A percentile compares a stretch with the other conserved stretches of the same genome.
Conservation (phyloP, 768 basidiomycete genomes). For the Cyathus striatus region DNA sequence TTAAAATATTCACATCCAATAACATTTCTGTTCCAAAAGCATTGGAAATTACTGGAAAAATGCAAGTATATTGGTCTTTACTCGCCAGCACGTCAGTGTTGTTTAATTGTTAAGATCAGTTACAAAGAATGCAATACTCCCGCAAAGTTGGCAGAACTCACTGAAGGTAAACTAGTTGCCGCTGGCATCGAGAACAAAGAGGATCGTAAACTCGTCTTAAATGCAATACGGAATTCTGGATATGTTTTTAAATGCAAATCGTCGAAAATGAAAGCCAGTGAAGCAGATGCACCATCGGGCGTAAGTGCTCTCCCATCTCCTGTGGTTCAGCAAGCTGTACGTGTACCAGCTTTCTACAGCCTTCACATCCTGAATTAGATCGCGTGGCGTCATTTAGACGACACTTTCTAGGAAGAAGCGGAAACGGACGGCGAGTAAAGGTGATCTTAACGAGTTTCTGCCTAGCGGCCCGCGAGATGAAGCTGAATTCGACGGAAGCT, state of each 20-base stretch:
- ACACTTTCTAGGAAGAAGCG: conserved; percentile 51
- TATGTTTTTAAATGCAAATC: conserved; percentile 31
- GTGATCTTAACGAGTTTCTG: conserved; percentile 55
- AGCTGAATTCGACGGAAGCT: conserved; percentile 41
- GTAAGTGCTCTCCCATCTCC: no score
- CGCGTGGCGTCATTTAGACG: no score
- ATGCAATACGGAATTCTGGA: conserved; percentile 62
- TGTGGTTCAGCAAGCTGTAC: no score
- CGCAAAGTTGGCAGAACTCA: conserved; percentile 49
- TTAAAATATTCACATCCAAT: conserved; percentile 59
- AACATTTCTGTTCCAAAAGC: conserved; percentile 58
- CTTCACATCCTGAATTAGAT: no score
- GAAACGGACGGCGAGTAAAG: conserved; percentile 47
- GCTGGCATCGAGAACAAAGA: conserved; percentile 63
- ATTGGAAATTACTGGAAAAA: conserved; percentile 65
- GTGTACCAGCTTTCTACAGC: no score
- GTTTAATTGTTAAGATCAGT: conserved; percentile 26
- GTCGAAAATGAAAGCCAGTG: conserved; percentile 13
- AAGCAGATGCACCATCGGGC: no score
- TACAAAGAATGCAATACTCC: conserved; percentile 70
- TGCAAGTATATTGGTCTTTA: conserved; percentile 36
- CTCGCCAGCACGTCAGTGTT: neutral
- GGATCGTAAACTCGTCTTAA: conserved; percentile 52
- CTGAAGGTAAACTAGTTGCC: conserved; percentile 50
- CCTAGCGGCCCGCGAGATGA: conserved; percentile 49